These are phyloP conservation scores for Dictyostelium intermedium DNA, from an alignment of 78 protist species.

Conservation along the genomic window DNA sequence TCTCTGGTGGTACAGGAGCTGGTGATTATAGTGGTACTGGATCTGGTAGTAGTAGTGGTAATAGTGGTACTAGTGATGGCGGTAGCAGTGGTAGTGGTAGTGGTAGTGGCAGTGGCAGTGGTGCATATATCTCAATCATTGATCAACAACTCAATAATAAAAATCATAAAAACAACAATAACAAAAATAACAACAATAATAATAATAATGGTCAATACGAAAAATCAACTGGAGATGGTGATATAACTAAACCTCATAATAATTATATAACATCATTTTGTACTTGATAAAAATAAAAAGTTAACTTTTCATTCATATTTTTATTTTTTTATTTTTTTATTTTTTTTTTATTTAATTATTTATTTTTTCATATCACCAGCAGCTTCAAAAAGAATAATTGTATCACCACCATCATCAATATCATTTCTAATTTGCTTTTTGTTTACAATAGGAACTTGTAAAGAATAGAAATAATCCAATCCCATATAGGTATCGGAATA, in stretches of 20 bases:
- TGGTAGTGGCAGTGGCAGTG: not conserved
- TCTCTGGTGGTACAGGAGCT: not conserved
- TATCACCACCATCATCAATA: not conserved
- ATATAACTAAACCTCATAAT: not conserved
- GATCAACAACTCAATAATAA: not conserved
- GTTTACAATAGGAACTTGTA: not conserved
- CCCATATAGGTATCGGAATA: conserved; percentile 71
- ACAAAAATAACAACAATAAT: not conserved
- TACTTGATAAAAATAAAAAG: not conserved
- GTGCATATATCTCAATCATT: not conserved
- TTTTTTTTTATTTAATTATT: not conserved
- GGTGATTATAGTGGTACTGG: not conserved
- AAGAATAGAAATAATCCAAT: conserved; percentile 63
- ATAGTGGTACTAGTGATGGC: not conserved
- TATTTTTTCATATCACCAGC: not conserved
- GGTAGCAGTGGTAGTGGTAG: not conserved
- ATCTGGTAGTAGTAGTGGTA: not conserved
- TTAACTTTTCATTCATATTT: too few relatives aligned
- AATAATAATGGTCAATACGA: not conserved
- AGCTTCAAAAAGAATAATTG: not conserved
- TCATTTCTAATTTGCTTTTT: not conserved
- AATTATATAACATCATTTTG: not conserved
- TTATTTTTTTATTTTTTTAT: not conserved
- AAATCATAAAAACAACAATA: not conserved
- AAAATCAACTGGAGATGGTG: not conserved